Percentiles rank a stretch among this genome's conserved stretches.
phyloP scores from a whole-genome alignment of 345 rosid species.

The Pugionium dolabratum region DNA sequence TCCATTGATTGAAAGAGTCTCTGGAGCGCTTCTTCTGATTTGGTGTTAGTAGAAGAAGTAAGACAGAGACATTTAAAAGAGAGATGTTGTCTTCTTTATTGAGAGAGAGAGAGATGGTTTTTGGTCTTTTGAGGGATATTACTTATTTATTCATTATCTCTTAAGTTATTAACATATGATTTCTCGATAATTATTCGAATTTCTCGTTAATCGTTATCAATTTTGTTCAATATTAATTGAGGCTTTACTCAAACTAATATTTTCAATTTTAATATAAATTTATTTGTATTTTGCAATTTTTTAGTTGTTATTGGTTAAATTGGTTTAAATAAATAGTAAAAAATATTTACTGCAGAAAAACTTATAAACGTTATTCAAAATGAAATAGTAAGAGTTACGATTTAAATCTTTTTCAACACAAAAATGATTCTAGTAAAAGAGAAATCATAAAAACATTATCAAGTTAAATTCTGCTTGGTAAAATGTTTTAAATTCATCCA shows the following conservation, averaged over 20 bases:
- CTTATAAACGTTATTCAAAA: too few relatives aligned
- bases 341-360: too few relatives aligned
- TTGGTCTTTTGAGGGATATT: slow-evolving; percentile 38
- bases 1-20: slow-evolving; percentile 54
- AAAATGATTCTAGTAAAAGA: slow-evolving; percentile 7
- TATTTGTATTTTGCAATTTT: too few relatives aligned
- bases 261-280: too few relatives aligned
- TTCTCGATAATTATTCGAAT: slow-evolving; percentile 15
- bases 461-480: neutral
- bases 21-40: slow-evolving; percentile 14
- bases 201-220: neutral
- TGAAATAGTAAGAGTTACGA: neutral
- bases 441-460: neutral
- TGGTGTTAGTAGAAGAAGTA: slow-evolving; percentile 6
- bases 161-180: slow-evolving; percentile 28
- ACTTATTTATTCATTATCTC: slow-evolving; percentile 9
- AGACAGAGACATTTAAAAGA: slow-evolving; percentile 31
- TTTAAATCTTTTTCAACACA: neutral
- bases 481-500: neutral
- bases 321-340: too few relatives aligned
- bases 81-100: slow-evolving; percentile 38
- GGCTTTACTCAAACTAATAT: too few relatives aligned
- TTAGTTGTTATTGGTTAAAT: too few relatives aligned
- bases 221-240: too few relatives aligned
- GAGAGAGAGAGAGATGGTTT: slow-evolving; percentile 2